phyloP scores from a whole-genome alignment of 352 stramenopile genomes.

The Globisporangium nodosum region DNA sequence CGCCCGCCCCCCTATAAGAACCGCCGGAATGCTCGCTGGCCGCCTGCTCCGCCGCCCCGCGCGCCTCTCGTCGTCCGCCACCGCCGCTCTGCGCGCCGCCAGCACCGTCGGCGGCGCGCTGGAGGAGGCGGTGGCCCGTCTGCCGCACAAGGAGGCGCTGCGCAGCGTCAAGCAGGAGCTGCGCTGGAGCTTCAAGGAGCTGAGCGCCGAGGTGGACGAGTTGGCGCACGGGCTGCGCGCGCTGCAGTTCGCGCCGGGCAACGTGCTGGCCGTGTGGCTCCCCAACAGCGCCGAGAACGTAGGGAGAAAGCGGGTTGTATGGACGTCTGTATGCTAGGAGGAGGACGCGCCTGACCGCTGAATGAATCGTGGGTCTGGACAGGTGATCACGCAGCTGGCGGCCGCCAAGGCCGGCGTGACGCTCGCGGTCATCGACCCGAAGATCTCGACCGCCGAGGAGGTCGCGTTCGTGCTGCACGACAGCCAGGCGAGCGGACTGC shows the following conservation, averaged over 20 bases:
- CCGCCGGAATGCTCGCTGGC: constrained; percentile 38
- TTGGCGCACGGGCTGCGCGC: constrained; percentile 72
- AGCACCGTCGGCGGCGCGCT: constrained; percentile 65
- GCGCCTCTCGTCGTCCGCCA: constrained; percentile 31
- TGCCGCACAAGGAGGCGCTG: constrained; percentile 86
- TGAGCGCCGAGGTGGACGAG: constrained; percentile 68
- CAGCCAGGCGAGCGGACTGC: constrained; percentile 64
- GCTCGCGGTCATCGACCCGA: constrained; percentile 73
- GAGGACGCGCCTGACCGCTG: too few species aligned
- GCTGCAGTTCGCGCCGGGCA: constrained; percentile 60
- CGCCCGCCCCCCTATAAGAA: not conserved
- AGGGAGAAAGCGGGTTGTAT: constrained; percentile 1
- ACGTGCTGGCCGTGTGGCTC: constrained; percentile 82
- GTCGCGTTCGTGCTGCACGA: constrained; percentile 82
- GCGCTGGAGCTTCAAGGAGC: constrained; percentile 83
- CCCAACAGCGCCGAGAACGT: constrained; percentile 81
- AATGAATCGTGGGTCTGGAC: not conserved
- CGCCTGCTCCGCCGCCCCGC: constrained; percentile 44
- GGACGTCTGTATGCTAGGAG: not conserved
- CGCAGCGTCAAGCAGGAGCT: constrained; percentile 80
- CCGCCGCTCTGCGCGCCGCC: constrained; percentile 25
- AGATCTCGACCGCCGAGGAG: constrained; percentile 67
- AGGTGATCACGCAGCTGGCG: constrained; percentile 76
- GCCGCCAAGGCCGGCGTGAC: constrained; percentile 81
- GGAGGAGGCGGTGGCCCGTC: constrained; percentile 64